Evolutionary conservation across 768 basidiomycete species (phyloP).

Genomic region (Cyclocybe aegerita): DNA sequence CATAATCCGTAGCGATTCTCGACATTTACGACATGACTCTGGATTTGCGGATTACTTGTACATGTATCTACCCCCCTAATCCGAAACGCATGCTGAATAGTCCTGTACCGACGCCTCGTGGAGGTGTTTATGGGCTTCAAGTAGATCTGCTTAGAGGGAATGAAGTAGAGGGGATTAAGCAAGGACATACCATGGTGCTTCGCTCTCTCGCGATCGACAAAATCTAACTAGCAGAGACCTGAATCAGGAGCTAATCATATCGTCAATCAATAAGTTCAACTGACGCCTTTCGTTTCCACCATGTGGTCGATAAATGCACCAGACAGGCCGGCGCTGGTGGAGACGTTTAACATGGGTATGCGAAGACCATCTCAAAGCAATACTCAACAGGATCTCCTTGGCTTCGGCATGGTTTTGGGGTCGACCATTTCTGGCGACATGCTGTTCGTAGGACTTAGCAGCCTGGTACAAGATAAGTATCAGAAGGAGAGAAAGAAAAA

Average conservation of each 20-base stretch:
- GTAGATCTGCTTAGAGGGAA: too few species aligned
- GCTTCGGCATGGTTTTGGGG: conserved; percentile 49
- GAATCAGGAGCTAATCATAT: not conserved
- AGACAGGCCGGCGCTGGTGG: conserved; percentile 46
- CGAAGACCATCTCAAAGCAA: not conserved
- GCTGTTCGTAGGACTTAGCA: conserved; percentile 61
- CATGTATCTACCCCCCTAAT: too few species aligned
- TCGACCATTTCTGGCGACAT: conserved; percentile 47
- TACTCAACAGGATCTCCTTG: conserved; percentile 51
- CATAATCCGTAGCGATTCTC: too few species aligned
- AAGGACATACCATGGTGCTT: conserved; percentile 18
- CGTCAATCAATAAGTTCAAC: conserved; percentile 2
- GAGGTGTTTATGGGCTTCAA: too few species aligned
- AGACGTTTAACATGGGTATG: not conserved
- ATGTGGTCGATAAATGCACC: conserved; percentile 54
- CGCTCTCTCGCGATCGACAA: conserved; percentile 21
- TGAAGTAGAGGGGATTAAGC: too few species aligned
- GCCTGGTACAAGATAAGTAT: conserved; percentile 38
- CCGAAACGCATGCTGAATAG: too few species aligned
- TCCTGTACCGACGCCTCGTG: too few species aligned
- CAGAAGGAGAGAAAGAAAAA: not conserved
- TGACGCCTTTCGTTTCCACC: conserved; percentile 54
- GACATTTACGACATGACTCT: too few species aligned
- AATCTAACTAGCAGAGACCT: conserved; percentile 17
- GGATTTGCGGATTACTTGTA: too few species aligned